Evolutionary conservation across 192 early-diverging fungal species (phyloP).

Genomic region (Endogone sp.): DNA sequence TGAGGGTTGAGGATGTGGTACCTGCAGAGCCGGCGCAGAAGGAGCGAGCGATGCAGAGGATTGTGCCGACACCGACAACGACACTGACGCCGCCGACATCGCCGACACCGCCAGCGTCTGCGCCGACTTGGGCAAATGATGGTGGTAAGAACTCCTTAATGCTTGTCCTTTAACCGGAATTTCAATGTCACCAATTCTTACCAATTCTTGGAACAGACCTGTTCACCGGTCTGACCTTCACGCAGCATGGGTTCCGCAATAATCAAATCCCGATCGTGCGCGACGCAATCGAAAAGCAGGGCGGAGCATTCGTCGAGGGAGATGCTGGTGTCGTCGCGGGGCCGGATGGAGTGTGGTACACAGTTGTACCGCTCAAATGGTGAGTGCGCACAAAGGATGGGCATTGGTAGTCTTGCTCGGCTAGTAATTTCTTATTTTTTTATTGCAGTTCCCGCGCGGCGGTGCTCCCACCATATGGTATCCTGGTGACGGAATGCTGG

Average conservation of each 20-base stretch:
- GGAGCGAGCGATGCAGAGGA: background rate
- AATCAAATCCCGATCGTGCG: background rate
- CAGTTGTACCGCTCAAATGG: background rate
- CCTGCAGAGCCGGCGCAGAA: background rate
- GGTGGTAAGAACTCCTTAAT: too few species aligned
- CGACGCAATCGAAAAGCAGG: background rate
- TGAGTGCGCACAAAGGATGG: background rate
- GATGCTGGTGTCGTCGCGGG: background rate
- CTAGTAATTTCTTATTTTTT: too few species aligned
- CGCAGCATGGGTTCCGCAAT: background rate
- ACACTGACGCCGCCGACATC: too few species aligned
- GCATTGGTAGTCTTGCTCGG: too few species aligned
- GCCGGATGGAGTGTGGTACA: background rate
- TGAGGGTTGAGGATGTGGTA: too few species aligned
- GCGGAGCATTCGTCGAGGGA: background rate
- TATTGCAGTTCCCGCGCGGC: background rate
- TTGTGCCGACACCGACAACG: background rate
- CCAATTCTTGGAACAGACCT: background rate
- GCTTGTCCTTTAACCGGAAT: background rate
- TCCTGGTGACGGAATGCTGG: background rate
- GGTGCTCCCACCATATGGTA: background rate
- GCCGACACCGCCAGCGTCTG: background rate
- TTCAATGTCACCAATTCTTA: too few species aligned
- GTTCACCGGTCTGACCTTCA: background rate
- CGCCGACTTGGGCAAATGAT: too few species aligned